Percentiles rank a stretch among this genome's conserved stretches.
phyloP scores from a whole-genome alignment of 2,329 filamentous ascomycete species.

The Endocalyx cinctus region DNA sequence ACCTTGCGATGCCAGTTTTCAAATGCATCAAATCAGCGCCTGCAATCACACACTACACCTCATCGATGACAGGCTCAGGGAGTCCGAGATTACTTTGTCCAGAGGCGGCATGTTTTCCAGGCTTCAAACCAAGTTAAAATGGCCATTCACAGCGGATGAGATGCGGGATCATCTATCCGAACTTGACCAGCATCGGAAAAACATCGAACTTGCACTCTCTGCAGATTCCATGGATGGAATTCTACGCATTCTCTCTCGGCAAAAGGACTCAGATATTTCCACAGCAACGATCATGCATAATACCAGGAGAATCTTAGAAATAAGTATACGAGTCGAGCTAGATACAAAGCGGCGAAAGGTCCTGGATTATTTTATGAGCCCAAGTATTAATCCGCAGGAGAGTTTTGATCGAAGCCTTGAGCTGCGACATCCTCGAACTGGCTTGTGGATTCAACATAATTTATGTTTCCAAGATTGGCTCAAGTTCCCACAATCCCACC shows the following conservation, averaged over 20 bases:
- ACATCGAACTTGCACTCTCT: constrained; percentile 15
- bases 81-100: constrained; percentile 4
- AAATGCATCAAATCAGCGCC: constrained; percentile 12
- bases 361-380: constrained; percentile 16
- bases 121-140: constrained; percentile 11
- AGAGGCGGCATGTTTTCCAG: neutral
- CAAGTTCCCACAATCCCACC: constrained; percentile 6
- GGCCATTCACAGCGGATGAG: constrained; percentile 17
- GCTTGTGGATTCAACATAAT: constrained; percentile 14
- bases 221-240: constrained; percentile 13
- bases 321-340: constrained; percentile 12
- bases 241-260: constrained; percentile 6
- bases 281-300: neutral
- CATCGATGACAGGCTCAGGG: constrained; percentile 13
- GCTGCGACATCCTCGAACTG: constrained; percentile 18
- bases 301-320: constrained; percentile 9
- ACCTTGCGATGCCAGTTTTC: constrained; percentile 3
- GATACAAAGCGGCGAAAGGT: constrained; percentile 9
- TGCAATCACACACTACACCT: constrained; percentile 9
- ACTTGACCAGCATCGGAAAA: constrained; percentile 15
- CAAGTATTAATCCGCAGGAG: constrained; percentile 18
- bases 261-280: constrained; percentile 3
- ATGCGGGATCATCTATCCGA: constrained; percentile 15
- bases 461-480: constrained; percentile 17
- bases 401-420: constrained; percentile 14